phyloP scores from a whole-genome alignment of 148 eudicot species.

The Heliosperma pusillum region DNA sequence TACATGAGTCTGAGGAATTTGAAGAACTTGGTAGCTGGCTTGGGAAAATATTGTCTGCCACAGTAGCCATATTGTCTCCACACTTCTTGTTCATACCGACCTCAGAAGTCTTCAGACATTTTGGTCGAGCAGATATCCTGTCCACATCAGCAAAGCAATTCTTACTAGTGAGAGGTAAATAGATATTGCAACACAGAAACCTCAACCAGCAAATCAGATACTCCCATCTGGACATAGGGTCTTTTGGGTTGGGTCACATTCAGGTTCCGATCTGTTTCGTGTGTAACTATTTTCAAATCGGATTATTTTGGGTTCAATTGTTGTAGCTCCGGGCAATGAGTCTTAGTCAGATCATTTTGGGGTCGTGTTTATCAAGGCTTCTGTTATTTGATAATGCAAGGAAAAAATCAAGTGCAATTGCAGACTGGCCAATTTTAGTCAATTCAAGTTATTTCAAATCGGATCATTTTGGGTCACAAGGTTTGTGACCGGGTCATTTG shows the following conservation, averaged over 20 bases:
- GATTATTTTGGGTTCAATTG: too few relatives aligned
- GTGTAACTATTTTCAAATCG: background rate
- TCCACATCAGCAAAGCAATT: background rate
- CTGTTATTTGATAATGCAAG: too few relatives aligned
- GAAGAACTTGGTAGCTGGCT: constrained; percentile 12
- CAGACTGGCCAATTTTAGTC: too few relatives aligned
- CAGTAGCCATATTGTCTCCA: constrained; percentile 2
- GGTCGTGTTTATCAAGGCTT: background rate
- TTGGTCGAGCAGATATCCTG: constrained; percentile 35
- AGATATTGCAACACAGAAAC: background rate
- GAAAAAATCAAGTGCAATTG: too few relatives aligned
- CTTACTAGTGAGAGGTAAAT: constrained; percentile 8
- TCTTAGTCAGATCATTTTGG: background rate
- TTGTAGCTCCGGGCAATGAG: background rate
- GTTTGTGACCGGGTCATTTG: background rate
- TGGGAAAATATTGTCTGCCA: constrained; percentile 6
- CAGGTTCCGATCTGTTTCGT: background rate
- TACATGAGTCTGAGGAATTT: background rate
- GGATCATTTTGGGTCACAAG: background rate
- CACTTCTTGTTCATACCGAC: constrained; percentile 10
- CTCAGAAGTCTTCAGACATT: constrained; percentile 28
- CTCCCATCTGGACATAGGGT: background rate
- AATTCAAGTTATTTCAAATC: background rate
- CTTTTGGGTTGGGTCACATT: background rate
- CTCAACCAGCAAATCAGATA: background rate